Conservation (phyloP, 345 rosid genomes). For the Punica granatum region DNA sequence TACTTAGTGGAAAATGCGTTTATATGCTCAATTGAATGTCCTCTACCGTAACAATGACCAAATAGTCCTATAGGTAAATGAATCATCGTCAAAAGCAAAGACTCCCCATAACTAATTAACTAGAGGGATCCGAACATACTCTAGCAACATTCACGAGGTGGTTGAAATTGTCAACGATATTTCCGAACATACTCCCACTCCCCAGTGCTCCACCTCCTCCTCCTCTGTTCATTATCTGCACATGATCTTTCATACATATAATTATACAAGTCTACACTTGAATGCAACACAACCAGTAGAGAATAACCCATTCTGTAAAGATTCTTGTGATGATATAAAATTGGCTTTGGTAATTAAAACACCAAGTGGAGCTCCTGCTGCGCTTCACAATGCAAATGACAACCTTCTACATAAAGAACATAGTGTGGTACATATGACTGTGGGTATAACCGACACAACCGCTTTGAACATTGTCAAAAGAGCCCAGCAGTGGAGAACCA, state of each 20-base stretch:
- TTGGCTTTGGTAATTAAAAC: not conserved
- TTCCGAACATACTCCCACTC: slow-evolving; percentile 56
- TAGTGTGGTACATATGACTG: too few relatives aligned
- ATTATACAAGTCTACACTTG: not conserved
- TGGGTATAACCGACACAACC: too few relatives aligned
- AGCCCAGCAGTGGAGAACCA: too few relatives aligned
- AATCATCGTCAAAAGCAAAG: not conserved
- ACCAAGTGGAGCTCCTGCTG: not conserved
- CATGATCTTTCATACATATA: not conserved
- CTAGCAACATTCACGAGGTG: slow-evolving; percentile 75
- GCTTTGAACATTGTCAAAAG: too few relatives aligned
- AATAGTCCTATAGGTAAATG: not conserved
- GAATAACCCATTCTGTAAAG: not conserved
- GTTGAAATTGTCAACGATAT: slow-evolving; percentile 73
- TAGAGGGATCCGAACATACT: slow-evolving; percentile 28
- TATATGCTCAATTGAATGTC: not conserved
- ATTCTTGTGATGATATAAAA: not conserved
- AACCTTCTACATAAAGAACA: too few relatives aligned
- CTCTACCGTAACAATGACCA: not conserved
- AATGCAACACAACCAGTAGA: not conserved
- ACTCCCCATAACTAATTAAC: too few relatives aligned
- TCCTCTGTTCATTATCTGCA: slow-evolving; percentile 59
- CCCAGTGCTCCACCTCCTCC: slow-evolving; percentile 25
- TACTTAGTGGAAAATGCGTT: not conserved
- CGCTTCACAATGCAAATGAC: not conserved